phyloP scores from a whole-genome alignment of 148 eudicot genomes.

The Chenopodium berlandieri region DNA sequence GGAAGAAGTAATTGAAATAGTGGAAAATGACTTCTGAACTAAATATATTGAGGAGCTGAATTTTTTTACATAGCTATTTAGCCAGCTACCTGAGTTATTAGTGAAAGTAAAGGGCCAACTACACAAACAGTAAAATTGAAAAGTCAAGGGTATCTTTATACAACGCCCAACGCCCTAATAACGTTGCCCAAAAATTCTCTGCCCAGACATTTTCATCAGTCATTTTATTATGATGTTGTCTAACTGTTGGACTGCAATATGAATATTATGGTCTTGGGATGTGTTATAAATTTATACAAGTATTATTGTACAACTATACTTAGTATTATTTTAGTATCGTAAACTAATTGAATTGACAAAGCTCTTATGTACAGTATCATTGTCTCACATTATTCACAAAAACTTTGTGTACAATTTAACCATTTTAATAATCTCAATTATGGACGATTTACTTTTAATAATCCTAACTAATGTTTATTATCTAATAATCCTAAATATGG shows the following conservation, averaged over 20 bases:
- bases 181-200: not conserved
- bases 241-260: not conserved
- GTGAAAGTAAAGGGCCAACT: not conserved
- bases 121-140: not conserved
- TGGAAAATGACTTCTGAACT: not conserved
- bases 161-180: not conserved
- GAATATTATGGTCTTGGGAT: not conserved
- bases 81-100: no score
- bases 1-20: not conserved
- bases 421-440: no score
- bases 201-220: not conserved
- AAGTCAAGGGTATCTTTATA: not conserved
- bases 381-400: no score
- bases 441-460: no score
- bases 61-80: no score
- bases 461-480: no score
- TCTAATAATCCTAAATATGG: no score
- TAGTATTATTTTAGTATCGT: no score
- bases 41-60: not conserved
- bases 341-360: no score
- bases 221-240: not conserved
- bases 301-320: no score
- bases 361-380: no score
- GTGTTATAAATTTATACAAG: not conserved
- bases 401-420: no score